A percentile compares a stretch with the other conserved stretches of the same genome.
These are phyloP conservation scores for Eutrema yunnanense DNA, from an alignment of 345 rosid genomes.

Conservation along the genomic window DNA sequence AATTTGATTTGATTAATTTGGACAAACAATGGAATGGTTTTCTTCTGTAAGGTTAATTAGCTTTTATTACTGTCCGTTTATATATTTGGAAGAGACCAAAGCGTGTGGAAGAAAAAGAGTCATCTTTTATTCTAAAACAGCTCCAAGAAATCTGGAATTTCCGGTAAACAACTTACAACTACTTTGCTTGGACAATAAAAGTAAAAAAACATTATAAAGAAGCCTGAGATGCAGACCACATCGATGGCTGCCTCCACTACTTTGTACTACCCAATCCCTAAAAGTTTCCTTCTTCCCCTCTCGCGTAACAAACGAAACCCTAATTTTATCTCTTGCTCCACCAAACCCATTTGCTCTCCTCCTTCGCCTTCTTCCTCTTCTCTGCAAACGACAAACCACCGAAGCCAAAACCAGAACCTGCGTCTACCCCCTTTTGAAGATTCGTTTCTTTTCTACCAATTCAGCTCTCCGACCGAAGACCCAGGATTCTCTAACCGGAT, in stretches of 20 bases:
- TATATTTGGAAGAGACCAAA: constrained; percentile 5
- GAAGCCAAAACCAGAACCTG: constrained; percentile 31
- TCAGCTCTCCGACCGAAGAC: constrained; percentile 32
- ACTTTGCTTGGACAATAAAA: constrained; percentile 9
- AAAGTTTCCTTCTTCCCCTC: constrained; percentile 19
- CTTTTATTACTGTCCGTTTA: neutral
- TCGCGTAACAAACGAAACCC: constrained; percentile 28
- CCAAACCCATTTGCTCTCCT: constrained; percentile 28
- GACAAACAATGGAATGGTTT: neutral
- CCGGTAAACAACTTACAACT: constrained; percentile 16
- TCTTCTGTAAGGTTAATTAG: neutral
- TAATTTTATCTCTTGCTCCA: constrained; percentile 26
- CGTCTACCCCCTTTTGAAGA: constrained; percentile 21
- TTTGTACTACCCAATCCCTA: constrained; percentile 35
- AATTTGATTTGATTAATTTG: too few species aligned
- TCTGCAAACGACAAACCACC: constrained; percentile 35
- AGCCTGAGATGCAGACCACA: constrained; percentile 38
- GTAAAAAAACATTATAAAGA: constrained; percentile 11
- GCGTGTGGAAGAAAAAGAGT: constrained; percentile 11
- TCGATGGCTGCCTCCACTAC: constrained; percentile 36
- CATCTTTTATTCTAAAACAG: neutral
- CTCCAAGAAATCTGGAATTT: constrained; percentile 21
- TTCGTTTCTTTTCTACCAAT: constrained; percentile 32
- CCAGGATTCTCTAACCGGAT: constrained; percentile 19
- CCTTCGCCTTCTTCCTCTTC: constrained; percentile 23